phyloP scores from a whole-genome alignment of 495 filamentous ascomycete species.

The Podospora fimiseda region DNA sequence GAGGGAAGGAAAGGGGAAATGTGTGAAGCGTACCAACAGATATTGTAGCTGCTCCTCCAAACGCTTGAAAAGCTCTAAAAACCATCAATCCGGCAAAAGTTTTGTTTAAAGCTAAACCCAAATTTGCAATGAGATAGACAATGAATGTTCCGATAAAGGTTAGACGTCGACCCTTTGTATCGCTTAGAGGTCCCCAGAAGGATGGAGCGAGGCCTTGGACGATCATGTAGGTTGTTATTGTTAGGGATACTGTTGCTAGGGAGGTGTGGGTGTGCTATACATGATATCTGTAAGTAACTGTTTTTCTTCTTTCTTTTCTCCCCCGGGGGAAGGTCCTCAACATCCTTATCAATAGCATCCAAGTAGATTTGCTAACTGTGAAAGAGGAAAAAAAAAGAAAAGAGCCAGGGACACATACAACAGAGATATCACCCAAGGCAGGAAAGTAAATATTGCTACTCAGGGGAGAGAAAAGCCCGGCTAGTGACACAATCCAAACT shows the following conservation, averaged over 20 bases:
- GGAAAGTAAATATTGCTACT: constrained; percentile 35
- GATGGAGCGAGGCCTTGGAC: constrained; percentile 27
- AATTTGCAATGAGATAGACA: constrained; percentile 47
- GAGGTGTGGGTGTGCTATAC: constrained; percentile 7
- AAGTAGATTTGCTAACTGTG: too few relatives aligned
- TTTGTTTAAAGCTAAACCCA: constrained; percentile 44
- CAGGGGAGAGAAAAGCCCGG: constrained; percentile 36
- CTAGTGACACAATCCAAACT: constrained; percentile 32
- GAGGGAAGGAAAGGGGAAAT: background rate
- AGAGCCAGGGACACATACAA: too few relatives aligned
- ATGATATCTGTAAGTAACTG: background rate
- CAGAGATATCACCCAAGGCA: constrained; percentile 20
- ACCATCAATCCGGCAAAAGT: constrained; percentile 43
- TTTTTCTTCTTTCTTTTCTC: background rate
- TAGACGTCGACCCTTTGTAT: constrained; percentile 18
- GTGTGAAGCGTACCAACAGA: constrained; percentile 20
- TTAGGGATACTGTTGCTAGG: constrained; percentile 18
- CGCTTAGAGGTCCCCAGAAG: constrained; percentile 23
- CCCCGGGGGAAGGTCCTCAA: too few relatives aligned
- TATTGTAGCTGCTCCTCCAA: constrained; percentile 45
- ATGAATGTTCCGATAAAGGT: constrained; percentile 47
- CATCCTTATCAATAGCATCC: too few relatives aligned
- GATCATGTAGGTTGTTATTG: constrained; percentile 27
- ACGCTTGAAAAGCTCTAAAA: constrained; percentile 47
- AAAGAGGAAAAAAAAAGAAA: too few relatives aligned